Conservation (phyloP, 2,329 filamentous ascomycete genomes). For the Cordyceps cateniannulata region DNA sequence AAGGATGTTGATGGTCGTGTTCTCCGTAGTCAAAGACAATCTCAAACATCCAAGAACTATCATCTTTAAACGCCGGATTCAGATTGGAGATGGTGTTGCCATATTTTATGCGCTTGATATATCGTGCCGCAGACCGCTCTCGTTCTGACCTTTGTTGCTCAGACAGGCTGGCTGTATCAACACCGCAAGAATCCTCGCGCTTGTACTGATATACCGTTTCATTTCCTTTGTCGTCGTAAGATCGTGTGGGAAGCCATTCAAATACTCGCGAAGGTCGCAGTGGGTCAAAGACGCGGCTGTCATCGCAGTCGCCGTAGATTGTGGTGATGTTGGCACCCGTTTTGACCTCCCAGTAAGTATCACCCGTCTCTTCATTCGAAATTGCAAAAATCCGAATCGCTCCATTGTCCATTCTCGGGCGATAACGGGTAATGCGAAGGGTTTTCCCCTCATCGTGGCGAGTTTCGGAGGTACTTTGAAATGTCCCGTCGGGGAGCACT, state of each 20-base stretch:
- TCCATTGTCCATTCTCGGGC: conserved; percentile 16
- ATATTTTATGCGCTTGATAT: conserved; percentile 19
- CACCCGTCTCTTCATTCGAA: conserved; percentile 6
- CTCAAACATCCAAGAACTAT: conserved; percentile 24
- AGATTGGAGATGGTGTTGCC: conserved; percentile 15
- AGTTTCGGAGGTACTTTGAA: neutral
- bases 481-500: neutral
- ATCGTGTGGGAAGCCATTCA: conserved; percentile 19
- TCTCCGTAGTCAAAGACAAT: conserved; percentile 31
- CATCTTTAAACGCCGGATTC: neutral
- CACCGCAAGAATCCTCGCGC: conserved; percentile 16
- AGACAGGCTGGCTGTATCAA: neutral
- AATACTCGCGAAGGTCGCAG: conserved; percentile 16
- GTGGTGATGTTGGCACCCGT: conserved; percentile 9
- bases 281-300: conserved; percentile 8
- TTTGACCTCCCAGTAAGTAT: conserved; percentile 18
- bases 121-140: conserved; percentile 9
- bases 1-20: conserved; percentile 19
- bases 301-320: conserved; percentile 15
- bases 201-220: conserved; percentile 17
- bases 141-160: neutral
- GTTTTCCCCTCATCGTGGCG: neutral
- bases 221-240: conserved; percentile 21
- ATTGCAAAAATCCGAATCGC: conserved; percentile 17
- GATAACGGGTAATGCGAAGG: conserved; percentile 15